These are phyloP conservation scores for Auriscalpium microsporum DNA, from an alignment of 768 basidiomycete species.

Conservation along the genomic window DNA sequence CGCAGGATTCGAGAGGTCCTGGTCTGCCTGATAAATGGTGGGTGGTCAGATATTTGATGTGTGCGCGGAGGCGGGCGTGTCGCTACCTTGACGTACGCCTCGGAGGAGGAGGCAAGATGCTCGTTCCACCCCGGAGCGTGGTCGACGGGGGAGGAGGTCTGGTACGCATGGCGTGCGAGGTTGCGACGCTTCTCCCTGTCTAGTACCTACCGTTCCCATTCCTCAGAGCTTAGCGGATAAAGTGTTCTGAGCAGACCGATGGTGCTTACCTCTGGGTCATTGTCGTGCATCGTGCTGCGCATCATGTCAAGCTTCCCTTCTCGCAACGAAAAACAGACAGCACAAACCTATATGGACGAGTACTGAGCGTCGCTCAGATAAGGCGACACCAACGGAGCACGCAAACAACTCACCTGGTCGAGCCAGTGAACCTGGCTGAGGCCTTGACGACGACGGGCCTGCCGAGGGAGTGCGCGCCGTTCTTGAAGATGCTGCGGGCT, in stretches of 20 bases:
- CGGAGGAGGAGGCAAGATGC: conserved; percentile 50
- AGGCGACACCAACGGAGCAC: not conserved
- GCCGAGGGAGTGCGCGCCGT: conserved; percentile 11
- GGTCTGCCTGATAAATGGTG: conserved; percentile 8
- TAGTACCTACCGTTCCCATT: conserved; percentile 27
- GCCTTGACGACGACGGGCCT: conserved; percentile 3
- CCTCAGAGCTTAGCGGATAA: not conserved
- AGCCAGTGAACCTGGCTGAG: not conserved
- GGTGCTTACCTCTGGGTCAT: conserved; percentile 40
- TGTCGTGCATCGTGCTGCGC: conserved; percentile 47
- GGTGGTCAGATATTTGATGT: not conserved
- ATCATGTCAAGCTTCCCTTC: too few relatives aligned
- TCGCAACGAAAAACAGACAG: not conserved
- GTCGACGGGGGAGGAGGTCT: conserved; percentile 37
- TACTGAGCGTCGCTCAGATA: not conserved
- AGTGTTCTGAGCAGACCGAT: not conserved
- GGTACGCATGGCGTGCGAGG: conserved; percentile 34
- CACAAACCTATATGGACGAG: conserved; percentile 7
- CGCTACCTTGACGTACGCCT: conserved; percentile 54
- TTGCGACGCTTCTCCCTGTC: conserved; percentile 48
- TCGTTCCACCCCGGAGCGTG: conserved; percentile 71
- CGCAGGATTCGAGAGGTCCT: not conserved
- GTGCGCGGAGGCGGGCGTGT: not conserved
- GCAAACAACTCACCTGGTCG: not conserved
- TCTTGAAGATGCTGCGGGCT: conserved; percentile 10